Evolutionary conservation across 148 eudicot species (phyloP), one percentile per base, ranked within the genome.

Genomic region (Heliosperma pusillum): DNA sequence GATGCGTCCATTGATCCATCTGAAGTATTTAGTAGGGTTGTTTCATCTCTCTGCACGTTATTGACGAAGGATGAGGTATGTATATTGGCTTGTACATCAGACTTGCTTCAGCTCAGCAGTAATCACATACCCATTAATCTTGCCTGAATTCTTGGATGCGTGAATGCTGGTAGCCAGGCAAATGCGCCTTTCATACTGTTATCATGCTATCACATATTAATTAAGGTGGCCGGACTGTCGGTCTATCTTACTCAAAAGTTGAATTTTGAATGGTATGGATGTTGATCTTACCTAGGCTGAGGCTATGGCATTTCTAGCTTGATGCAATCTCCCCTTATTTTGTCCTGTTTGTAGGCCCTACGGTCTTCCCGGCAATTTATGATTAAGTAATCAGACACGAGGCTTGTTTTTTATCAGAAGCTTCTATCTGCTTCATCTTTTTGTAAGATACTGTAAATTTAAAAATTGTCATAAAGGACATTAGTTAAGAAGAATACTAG

Each of bases 1-100:
- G 99, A 95, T 87, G 96, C 99, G 58, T 90, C 97, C 55, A 91
- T 95, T 78, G 99, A 95, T 82, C 97, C 93, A 40, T 95, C 99
- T 22, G 99, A 95, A 81, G 97, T 95, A 72, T 95, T 95, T 74
- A 92, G 88, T 81, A 84, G 99, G 84, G 85, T 92, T 72, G 89
- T 95, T 83, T 90, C 91, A 36, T 86, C 91, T 55, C 83, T 95
- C 25, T 89, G 99, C 86, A 81, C 85, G 57, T 82, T 95, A 77
- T 72, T 95, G 72, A 86, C 97, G 4, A 91, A 85, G 78, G 93
- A 94, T 80, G 97, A 94, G 96, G 98, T 86, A 63, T 83, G 73
- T 63, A 36, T 12, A 69, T 72, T 6, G 53, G 57, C 25, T 45
- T 68, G 64, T n/a, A 21, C 26, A 13, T 69, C 50, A 40, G 26